A percentile compares a stretch with the other conserved stretches of the same genome.
Conservation (phyloP, 1,284 basidiomycete genomes). For the Tetrapyrgos nigripes region DNA sequence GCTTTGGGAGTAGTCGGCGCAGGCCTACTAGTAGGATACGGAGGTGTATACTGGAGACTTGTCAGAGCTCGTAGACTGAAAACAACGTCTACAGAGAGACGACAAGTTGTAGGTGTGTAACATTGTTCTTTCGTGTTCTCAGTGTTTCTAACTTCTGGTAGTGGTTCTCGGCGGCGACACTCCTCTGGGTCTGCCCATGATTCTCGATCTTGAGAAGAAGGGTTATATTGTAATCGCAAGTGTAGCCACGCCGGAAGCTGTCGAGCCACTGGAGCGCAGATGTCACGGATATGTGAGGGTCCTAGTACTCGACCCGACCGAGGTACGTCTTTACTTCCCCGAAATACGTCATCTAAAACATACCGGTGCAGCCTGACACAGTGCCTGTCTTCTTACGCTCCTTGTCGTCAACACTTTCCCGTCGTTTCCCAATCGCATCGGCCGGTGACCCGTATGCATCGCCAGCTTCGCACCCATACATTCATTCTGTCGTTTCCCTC, state of each 20-base stretch:
- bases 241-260: constrained; percentile 69
- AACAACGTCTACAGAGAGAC: constrained; percentile 48
- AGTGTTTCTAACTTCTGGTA: constrained; percentile 33
- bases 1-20: constrained; percentile 62
- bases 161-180: constrained; percentile 83
- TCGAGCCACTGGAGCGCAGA: constrained; percentile 64
- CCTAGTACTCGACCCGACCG: constrained; percentile 76
- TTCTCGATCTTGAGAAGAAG: constrained; percentile 73
- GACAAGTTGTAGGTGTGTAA: constrained; percentile 74
- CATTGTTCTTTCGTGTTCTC: neutral
- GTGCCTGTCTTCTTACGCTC: constrained; percentile 80
- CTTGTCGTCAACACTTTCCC: constrained; percentile 77
- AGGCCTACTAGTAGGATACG: constrained; percentile 66
- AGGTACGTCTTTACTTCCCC: constrained; percentile 50
- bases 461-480: constrained; percentile 65
- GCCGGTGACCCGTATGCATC: constrained; percentile 80
- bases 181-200: constrained; percentile 70
- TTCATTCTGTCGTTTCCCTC: constrained; percentile 76
- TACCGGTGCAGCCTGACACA: constrained; percentile 60
- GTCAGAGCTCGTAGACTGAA: constrained; percentile 37
- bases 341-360: constrained; percentile 4
- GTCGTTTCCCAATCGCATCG: constrained; percentile 77
- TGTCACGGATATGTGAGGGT: constrained; percentile 79
- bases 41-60: constrained; percentile 34
- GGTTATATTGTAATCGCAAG: constrained; percentile 84